Conservation (phyloP, 768 basidiomycete genomes). For the Trametes sanguinea region DNA sequence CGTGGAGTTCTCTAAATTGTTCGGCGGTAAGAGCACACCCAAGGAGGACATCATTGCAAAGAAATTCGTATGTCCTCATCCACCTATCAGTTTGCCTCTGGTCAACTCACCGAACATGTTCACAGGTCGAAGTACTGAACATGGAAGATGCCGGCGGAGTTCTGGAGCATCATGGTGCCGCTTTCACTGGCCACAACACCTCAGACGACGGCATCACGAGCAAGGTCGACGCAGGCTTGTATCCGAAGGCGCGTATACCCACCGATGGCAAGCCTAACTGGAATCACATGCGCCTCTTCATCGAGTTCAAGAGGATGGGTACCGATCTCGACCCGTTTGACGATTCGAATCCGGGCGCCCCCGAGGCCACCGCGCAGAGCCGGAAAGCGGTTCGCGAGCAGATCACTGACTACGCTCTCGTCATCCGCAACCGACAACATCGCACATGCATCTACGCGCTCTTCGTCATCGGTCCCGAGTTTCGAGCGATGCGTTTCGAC, state of each 20-base stretch:
- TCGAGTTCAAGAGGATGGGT: constrained; percentile 6
- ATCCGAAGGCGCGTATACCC: neutral
- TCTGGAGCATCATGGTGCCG: no score
- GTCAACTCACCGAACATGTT: no score
- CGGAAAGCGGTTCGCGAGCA: constrained; percentile 3
- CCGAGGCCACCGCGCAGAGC: neutral
- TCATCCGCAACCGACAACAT: constrained; percentile 7
- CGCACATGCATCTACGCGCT: constrained; percentile 12
- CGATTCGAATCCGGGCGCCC: neutral
- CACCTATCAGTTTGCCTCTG: no score
- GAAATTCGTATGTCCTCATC: no score
- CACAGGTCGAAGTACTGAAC: no score
- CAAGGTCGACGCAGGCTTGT: constrained; percentile 12
- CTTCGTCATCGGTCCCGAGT: constrained; percentile 5
- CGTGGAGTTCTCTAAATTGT: no score
- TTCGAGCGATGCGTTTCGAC: constrained; percentile 13
- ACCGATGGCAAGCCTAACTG: constrained; percentile 8
- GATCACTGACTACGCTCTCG: constrained; percentile 6
- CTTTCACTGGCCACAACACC: no score
- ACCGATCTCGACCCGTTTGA: constrained; percentile 3
- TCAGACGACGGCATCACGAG: no score
- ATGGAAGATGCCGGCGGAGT: no score
- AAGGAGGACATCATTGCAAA: no score
- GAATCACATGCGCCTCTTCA: constrained; percentile 5
- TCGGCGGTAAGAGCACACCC: no score